phyloP scores from a whole-genome alignment of 208 protist species.

The Trichomonas vaginalis region DNA sequence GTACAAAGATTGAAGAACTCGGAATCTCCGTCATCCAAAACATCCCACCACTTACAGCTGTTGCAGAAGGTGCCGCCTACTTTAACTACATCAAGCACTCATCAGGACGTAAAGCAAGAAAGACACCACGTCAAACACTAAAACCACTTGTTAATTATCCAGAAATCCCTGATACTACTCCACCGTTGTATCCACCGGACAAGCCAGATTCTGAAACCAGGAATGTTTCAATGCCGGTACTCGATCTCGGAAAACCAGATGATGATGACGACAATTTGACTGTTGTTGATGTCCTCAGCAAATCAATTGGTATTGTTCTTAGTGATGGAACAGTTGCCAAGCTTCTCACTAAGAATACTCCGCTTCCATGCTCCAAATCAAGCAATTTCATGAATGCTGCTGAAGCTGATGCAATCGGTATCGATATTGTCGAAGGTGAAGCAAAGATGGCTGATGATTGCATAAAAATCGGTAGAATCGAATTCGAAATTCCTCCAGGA shows the following conservation, averaged over 20 bases:
- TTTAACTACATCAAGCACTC: neutral
- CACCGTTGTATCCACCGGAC: neutral
- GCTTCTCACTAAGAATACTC: neutral
- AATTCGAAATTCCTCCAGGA: neutral
- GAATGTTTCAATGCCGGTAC: neutral
- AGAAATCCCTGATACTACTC: no score
- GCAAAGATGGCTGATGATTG: neutral
- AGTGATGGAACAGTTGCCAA: neutral
- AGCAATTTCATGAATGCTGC: neutral
- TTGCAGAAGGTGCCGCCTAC: neutral
- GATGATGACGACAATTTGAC: neutral
- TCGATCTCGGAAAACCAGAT: neutral
- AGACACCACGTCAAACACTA: neutral
- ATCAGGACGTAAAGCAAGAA: neutral
- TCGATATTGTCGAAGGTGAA: neutral
- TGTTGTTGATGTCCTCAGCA: neutral
- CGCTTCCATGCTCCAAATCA: neutral
- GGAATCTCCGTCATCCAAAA: neutral
- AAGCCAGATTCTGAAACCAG: neutral
- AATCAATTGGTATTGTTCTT: neutral
- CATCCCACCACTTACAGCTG: neutral
- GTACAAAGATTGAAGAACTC: slow-evolving; percentile 29
- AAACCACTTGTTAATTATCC: neutral
- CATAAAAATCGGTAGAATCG: neutral
- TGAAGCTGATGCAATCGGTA: neutral